Conservation (phyloP, 345 rosid genomes). For the Eucalyptus curtisii region DNA sequence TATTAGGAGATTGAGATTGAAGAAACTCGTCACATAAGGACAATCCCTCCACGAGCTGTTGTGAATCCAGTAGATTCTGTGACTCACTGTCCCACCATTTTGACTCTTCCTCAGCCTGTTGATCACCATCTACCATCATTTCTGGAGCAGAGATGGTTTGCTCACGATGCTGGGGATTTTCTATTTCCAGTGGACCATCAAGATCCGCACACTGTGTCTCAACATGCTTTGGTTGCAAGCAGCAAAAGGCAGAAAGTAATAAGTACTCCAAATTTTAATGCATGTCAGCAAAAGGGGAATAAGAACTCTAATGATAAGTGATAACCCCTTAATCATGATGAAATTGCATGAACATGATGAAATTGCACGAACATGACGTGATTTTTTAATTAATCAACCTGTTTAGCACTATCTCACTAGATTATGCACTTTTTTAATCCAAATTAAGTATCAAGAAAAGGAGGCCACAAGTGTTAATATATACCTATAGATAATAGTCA, state of each 20-base stretch:
- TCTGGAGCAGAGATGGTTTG: constrained; percentile 6
- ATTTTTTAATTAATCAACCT: background rate
- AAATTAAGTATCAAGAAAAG: background rate
- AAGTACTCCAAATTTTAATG: background rate
- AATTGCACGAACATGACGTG: background rate
- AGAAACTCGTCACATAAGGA: constrained; percentile 79
- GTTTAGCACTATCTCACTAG: background rate
- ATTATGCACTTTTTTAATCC: background rate
- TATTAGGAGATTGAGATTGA: constrained; percentile 62
- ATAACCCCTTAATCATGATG: background rate
- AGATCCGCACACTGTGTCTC: constrained; percentile 21
- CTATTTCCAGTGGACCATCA: constrained; percentile 28
- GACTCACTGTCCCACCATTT: constrained; percentile 86
- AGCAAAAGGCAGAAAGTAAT: background rate
- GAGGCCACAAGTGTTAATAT: background rate
- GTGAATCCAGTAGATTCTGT: constrained; percentile 62
- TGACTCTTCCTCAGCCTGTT: constrained; percentile 34
- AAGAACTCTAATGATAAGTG: background rate
- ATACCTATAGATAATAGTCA: background rate
- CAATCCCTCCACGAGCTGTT: constrained; percentile 88
- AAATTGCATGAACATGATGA: background rate
- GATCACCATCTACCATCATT: constrained; percentile 17
- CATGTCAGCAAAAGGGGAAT: background rate
- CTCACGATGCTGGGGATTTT: constrained; percentile 1
- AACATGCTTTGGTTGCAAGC: constrained; percentile 5